Conservation (phyloP, 192 early-diverging fungal genomes). For the Coemansia sp. region DNA sequence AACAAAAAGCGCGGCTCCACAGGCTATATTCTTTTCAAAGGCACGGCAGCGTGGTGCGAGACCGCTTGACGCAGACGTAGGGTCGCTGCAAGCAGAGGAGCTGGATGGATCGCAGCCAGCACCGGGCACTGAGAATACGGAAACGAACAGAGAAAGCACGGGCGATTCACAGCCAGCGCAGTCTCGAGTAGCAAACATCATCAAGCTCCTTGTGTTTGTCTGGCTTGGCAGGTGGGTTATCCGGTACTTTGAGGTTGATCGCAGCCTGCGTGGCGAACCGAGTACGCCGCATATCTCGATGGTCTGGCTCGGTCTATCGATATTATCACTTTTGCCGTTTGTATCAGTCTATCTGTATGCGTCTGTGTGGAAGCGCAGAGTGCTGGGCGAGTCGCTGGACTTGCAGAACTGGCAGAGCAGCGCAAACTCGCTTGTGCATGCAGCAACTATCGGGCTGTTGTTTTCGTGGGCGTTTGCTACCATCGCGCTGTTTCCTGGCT, state of each 20-base stretch:
- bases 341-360: slow-evolving; percentile 41
- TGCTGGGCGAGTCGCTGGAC: slow-evolving; percentile 42
- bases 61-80: not conserved
- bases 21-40: slow-evolving; percentile 31
- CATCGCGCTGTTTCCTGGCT: slow-evolving; percentile 37
- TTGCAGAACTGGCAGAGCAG: slow-evolving; percentile 49
- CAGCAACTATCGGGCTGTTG: slow-evolving; percentile 38
- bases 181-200: slow-evolving; percentile 23
- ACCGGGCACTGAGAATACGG: not conserved
- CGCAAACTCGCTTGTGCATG: slow-evolving; percentile 33
- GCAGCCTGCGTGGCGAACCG: slow-evolving; percentile 36
- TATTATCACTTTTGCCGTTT: slow-evolving; percentile 33
- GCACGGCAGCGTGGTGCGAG: slow-evolving; percentile 16
- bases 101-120: not conserved
- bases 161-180: not conserved
- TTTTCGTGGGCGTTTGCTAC: slow-evolving; percentile 37
- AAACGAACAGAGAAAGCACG: not conserved
- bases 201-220: slow-evolving; percentile 21
- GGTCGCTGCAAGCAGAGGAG: not conserved
- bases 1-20: slow-evolving; percentile 3
- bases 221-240: slow-evolving; percentile 39
- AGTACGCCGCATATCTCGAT: slow-evolving; percentile 37
- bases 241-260: slow-evolving; percentile 45
- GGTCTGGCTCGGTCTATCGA: slow-evolving; percentile 30
- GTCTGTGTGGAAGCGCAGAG: slow-evolving; percentile 43